Percentiles rank a stretch among this genome's conserved stretches.
These are phyloP conservation scores for Boletus pseudo-olivaceus DNA, from an alignment of 768 basidiomycete genomes.

Conservation along the genomic window DNA sequence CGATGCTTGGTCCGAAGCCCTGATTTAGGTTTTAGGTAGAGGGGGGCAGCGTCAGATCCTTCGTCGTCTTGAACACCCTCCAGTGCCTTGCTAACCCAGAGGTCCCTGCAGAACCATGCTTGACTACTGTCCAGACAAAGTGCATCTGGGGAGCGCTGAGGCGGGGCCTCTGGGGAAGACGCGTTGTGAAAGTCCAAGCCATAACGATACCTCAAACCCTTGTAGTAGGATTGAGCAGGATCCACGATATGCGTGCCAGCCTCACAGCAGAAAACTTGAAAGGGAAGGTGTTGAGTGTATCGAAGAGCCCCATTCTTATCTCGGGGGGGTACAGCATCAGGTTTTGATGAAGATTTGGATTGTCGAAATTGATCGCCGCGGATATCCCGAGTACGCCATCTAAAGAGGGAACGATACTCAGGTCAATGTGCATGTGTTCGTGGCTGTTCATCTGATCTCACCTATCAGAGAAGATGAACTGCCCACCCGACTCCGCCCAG, in stretches of 20 bases:
- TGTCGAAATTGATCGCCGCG: conserved; percentile 98
- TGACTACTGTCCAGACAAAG: conserved; percentile 94
- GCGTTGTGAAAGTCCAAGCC: conserved; percentile 81
- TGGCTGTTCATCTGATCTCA: conserved; percentile 32
- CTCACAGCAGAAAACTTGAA: conserved; percentile 99
- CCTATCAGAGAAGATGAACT: conserved; percentile 98
- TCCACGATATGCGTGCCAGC: conserved; percentile 97
- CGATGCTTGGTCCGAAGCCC: conserved; percentile 32
- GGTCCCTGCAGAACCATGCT: conserved; percentile 96
- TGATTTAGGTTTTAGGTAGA: conserved; percentile 6
- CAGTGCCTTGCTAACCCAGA: conserved; percentile 88
- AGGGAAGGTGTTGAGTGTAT: conserved; percentile 89
- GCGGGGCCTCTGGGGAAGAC: conserved; percentile 52
- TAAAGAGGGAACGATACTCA: conserved; percentile 25
- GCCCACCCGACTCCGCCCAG: conserved; percentile 97
- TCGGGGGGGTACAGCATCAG: conserved; percentile 89
- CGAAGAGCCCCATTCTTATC: conserved; percentile 77
- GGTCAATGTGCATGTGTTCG: not conserved
- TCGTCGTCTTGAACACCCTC: conserved; percentile 65
- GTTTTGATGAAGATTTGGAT: conserved; percentile 88
- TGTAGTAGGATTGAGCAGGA: conserved; percentile 93
- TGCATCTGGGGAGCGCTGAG: conserved; percentile 68
- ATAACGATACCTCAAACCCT: conserved; percentile 79
- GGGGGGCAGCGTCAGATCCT: conserved; percentile 15
- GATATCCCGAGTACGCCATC: conserved; percentile 97